A percentile compares a stretch with the other conserved stretches of the same genome.
Evolutionary conservation across 495 filamentous ascomycete species (phyloP).

Genomic region (Aspergillus incahuasiensis): DNA sequence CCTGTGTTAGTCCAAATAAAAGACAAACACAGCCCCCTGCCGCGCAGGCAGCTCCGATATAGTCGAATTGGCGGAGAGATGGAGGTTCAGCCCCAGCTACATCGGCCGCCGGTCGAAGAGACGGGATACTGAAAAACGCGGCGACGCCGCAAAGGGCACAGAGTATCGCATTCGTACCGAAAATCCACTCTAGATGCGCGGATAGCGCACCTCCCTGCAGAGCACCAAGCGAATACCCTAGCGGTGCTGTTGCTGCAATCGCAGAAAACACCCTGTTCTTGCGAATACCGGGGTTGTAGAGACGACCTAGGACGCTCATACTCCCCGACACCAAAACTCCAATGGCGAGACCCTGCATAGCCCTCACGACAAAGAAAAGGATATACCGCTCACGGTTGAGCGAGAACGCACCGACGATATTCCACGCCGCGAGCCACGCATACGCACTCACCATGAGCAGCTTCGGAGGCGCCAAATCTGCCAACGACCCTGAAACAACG

Average conservation of each 20-base stretch:
- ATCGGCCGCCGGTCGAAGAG: conserved; percentile 26
- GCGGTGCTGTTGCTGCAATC: conserved; percentile 29
- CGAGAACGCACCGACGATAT: conserved; percentile 36
- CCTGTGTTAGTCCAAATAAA: conserved; percentile 32
- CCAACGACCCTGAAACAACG: conserved; percentile 40
- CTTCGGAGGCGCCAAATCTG: conserved; percentile 39
- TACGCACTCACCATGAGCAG: conserved; percentile 42
- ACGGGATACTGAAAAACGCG: conserved; percentile 25
- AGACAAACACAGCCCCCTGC: conserved; percentile 27
- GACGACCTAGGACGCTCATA: conserved; percentile 31
- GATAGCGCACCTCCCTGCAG: conserved; percentile 28
- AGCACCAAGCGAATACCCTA: conserved; percentile 30
- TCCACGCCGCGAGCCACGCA: conserved; percentile 41
- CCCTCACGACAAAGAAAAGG: conserved; percentile 30
- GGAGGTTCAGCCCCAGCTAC: conserved; percentile 23
- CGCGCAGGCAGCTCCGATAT: conserved; percentile 22
- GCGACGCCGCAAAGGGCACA: conserved; percentile 22
- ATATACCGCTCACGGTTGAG: conserved; percentile 19
- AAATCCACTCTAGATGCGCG: conserved; percentile 27
- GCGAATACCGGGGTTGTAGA: conserved; percentile 29
- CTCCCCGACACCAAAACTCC: conserved; percentile 29
- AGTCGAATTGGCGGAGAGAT: conserved; percentile 28
- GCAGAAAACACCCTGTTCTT: conserved; percentile 35
- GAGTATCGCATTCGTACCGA: conserved; percentile 28
- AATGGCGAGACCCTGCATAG: conserved; percentile 31